Evolutionary conservation across 768 basidiomycete species (phyloP), one percentile per base, ranked within the genome.

Genomic region (Russula ochroleuca): DNA sequence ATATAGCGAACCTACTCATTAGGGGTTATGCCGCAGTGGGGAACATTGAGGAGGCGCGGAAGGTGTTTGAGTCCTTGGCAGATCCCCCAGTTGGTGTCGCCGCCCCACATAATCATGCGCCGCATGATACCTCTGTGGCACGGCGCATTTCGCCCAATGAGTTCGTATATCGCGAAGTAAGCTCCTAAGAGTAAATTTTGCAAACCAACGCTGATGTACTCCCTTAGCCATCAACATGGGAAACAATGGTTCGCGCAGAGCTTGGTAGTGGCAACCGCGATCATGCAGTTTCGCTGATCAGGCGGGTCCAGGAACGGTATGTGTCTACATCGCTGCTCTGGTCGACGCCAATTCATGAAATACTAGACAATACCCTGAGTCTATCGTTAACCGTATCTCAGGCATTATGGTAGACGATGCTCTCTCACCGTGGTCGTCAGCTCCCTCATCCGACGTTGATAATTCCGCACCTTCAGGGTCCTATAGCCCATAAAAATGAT

Each of bases 211-310:
- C 51, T 62, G 54, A 48, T 49, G 52, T 45, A 5, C 58, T 35
- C 57, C 57, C 61, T 2, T 69, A 92, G 86, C 93, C 92, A 14
- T 93, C 90, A 45, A 95, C 93, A 0, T 96, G 91, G 87, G 97
- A 98, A 71, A 86, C 85, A 5, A 98, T 99, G 94, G 85, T 99
- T 67, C 84, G 92, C 15, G 91, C 90, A 1, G 97, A 99, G 72
- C 79, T 98, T 13, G 85, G 85, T 21, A 83, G 81, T 56, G 91
- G 91, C 14, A 83, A 92, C 68, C 83, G 85, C 14, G 82, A 85
- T 51, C 79, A 80, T 13, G 96, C 95, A 0, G 52, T 83, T 4
- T 82, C 78, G 3, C 78, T 98, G 0, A 78, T 95, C 35, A 81
- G 84, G 59, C 81, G 92, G 51, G 75, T 94, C 68, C 85, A 83